Evolutionary conservation across 2,329 filamentous ascomycete species (phyloP).

Genomic region (Penicillium glabrum): DNA sequence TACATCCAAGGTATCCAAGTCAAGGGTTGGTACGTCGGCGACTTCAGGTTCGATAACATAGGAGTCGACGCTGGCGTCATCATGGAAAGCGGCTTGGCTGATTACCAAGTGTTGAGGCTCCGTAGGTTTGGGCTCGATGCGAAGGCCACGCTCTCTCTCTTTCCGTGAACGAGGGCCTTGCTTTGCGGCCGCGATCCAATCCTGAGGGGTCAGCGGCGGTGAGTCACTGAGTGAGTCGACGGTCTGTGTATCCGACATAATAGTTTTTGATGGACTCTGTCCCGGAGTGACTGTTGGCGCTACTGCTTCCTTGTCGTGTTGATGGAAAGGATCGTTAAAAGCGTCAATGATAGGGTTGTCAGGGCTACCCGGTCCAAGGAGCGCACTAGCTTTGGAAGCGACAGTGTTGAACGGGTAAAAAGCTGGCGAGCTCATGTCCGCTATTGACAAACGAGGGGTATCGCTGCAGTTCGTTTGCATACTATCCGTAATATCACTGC

Average conservation of each 20-base stretch:
- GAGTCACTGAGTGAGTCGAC: conserved; percentile 20
- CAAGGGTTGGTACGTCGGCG: conserved; percentile 31
- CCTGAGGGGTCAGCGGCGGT: conserved; percentile 39
- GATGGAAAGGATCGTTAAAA: conserved; percentile 23
- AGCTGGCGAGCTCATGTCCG: conserved; percentile 25
- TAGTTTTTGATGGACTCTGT: conserved; percentile 20
- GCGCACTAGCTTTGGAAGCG: conserved; percentile 24
- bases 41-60: conserved; percentile 23
- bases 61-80: conserved; percentile 29
- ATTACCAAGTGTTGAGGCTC: conserved; percentile 8
- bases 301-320: conserved; percentile 19
- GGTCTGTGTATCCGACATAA: conserved; percentile 10
- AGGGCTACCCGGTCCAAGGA: conserved; percentile 26
- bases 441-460: conserved; percentile 25
- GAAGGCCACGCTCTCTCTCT: conserved; percentile 3
- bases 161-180: conserved; percentile 22
- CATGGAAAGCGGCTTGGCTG: conserved; percentile 28
- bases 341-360: conserved; percentile 22
- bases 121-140: conserved; percentile 1
- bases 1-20: conserved; percentile 30
- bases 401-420: conserved; percentile 34
- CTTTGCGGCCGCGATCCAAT: conserved; percentile 44
- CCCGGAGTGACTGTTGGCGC: conserved; percentile 24
- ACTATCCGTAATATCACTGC: conserved; percentile 30
- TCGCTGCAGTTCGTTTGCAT: conserved; percentile 36